A percentile compares a stretch with the other conserved stretches of the same genome.
Conservation (phyloP, 2,329 filamentous ascomycete species). For the Ophiostoma triangulosporum region DNA sequence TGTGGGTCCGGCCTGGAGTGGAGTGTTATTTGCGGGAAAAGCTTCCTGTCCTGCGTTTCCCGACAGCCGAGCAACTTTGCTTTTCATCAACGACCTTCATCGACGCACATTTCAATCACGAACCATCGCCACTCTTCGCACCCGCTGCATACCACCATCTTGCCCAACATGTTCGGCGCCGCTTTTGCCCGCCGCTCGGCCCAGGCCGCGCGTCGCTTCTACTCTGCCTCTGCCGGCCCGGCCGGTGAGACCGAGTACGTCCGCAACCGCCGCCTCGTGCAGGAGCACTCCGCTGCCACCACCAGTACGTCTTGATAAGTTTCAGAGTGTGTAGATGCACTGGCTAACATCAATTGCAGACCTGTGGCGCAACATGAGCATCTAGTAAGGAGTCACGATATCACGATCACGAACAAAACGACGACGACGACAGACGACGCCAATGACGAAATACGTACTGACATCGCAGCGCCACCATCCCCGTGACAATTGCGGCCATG, state of each 20-base stretch:
- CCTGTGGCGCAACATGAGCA: slow-evolving; percentile 88
- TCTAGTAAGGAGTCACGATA: slow-evolving; percentile 56
- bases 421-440: background rate
- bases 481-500: slow-evolving; percentile 54
- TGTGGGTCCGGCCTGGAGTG: slow-evolving; percentile 4
- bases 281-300: slow-evolving; percentile 75
- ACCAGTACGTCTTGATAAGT: slow-evolving; percentile 42
- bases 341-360: slow-evolving; percentile 40
- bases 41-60: slow-evolving; percentile 7
- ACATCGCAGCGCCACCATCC: slow-evolving; percentile 53
- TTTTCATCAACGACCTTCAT: background rate
- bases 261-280: slow-evolving; percentile 78
- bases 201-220: slow-evolving; percentile 13
- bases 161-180: slow-evolving; percentile 12
- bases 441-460: background rate
- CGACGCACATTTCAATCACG: background rate
- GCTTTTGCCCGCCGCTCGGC: slow-evolving; percentile 11
- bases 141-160: background rate
- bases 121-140: slow-evolving; percentile 1
- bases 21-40: slow-evolving; percentile 12
- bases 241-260: slow-evolving; percentile 75
- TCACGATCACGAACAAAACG: background rate
- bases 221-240: slow-evolving; percentile 10
- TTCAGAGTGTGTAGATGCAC: background rate
- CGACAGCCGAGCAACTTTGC: slow-evolving; percentile 7